Base-by-base conservation (phyloP, 1,284 basidiomycete species). In the Ceratobasidium theobromae region DNA sequence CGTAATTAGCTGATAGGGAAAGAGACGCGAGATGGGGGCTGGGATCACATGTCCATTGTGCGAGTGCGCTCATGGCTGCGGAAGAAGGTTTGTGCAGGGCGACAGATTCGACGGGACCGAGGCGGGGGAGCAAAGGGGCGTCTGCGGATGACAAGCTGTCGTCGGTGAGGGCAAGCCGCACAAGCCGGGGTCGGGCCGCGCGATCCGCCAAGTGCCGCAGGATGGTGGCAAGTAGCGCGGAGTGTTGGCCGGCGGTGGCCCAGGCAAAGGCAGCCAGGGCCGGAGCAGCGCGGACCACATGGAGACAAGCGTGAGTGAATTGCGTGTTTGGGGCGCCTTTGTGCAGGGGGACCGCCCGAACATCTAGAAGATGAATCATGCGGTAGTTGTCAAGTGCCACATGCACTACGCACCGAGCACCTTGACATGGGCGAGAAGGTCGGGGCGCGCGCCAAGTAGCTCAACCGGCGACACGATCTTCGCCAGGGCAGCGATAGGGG, bases 401-500 rank as follows among this genome's bases (percentile, higher is more conserved):
- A 64, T 52, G 53, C 53, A n/a, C 9, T 33, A 41, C 60, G 35
- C 25, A 64, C 60, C 60, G 35, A 64, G 48, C 2, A 49, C 40
- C 60, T 64, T 64, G 60, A 64, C 35, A 43, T 53, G 38, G 33
- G 46, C 49, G 21, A 51, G 46, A 64, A 64, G 60, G 33, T 64
- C 60, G 23, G 49, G 16, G 35, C 60, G 60, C 8, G 48, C 49
- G 11, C 21, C 33, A 33, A 64, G 49, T 35, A 64, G 25, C 32
- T 51, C 48, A 11, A 64, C 35, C 46, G 60, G 60, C 6, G 33
- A 64, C 32, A 52, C 25, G 25, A 64, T 64, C 60, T 64, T 30
- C n/a, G 48, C 30, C 21, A 14, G 48, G 51, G 48, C 21, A 23
- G 21, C 21, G 45, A 48, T 48, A 48, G 45, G 45, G 45, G 45